These are phyloP conservation scores for Euphorbia celastroides DNA, from an alignment of 441 rosid species.

Conservation along the genomic window DNA sequence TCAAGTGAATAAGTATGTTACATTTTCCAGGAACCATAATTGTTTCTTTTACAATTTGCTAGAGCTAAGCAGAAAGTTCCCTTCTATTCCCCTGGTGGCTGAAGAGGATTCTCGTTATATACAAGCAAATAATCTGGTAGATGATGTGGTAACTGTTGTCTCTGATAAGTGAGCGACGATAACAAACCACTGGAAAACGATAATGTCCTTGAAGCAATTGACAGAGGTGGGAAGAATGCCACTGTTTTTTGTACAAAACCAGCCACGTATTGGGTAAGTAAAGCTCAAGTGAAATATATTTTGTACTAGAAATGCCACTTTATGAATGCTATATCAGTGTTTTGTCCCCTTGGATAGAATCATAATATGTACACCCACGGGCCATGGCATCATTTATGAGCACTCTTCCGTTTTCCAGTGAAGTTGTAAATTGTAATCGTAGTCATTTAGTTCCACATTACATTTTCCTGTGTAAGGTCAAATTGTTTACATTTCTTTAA, in stretches of 20 bases:
- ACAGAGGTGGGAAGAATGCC: conserved; percentile 69
- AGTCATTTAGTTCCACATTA: not conserved
- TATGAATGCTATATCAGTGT: not conserved
- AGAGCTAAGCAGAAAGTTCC: conserved; percentile 74
- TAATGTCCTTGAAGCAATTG: conserved; percentile 78
- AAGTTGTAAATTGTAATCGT: conserved; percentile 6
- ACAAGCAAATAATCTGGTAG: conserved; percentile 57
- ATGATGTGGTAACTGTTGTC: conserved; percentile 58
- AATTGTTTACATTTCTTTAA: not conserved
- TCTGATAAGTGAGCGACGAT: conserved; percentile 33
- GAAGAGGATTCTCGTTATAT: conserved; percentile 83
- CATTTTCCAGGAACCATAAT: not conserved
- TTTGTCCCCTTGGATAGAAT: not conserved
- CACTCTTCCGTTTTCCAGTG: conserved; percentile 4
- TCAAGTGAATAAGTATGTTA: not conserved
- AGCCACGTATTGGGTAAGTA: conserved; percentile 82
- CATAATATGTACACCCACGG: not conserved
- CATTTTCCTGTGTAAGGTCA: not conserved
- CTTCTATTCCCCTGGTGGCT: conserved; percentile 85
- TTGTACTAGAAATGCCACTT: not conserved
- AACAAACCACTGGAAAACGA: conserved; percentile 42
- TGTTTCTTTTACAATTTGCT: conserved; percentile 11
- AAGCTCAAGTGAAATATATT: conserved; percentile 4
- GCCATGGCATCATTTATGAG: not conserved
- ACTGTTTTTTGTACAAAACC: conserved; percentile 52